Conservation (phyloP, 495 filamentous ascomycete genomes). For the Xylaria nigripes region DNA sequence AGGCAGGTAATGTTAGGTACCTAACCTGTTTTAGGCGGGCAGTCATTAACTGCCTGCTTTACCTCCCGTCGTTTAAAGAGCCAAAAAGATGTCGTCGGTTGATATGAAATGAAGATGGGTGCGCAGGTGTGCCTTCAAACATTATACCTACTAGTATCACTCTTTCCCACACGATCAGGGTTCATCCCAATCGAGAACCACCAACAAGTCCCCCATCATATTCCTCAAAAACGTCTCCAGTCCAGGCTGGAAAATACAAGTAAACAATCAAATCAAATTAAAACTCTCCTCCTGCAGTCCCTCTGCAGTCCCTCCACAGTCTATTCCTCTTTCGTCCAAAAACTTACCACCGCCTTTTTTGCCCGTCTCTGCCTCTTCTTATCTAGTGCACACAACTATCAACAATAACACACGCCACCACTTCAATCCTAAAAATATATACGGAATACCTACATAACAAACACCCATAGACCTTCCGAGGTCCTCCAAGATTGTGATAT, state of each 20-base stretch:
- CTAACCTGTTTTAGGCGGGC: no score
- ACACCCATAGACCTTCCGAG: no score
- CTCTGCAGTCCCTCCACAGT: constrained; percentile 1
- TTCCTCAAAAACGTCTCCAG: neutral
- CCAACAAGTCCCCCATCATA: neutral
- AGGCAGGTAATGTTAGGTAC: no score
- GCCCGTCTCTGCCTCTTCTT: constrained; percentile 3
- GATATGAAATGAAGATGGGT: no score
- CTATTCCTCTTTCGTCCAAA: constrained; percentile 10
- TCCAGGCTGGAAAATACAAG: constrained; percentile 9
- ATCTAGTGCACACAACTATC: neutral
- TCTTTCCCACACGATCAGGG: neutral
- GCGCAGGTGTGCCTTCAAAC: no score
- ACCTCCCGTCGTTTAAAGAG: no score
- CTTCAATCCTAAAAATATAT: neutral
- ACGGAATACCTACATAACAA: neutral
- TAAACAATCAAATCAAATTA: no score
- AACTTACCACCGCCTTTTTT: constrained; percentile 16
- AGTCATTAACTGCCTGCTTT: no score
- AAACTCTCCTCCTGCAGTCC: no score
- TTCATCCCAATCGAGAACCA: neutral
- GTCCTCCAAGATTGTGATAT: no score
- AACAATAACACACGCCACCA: constrained; percentile 15
- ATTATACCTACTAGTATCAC: neutral
- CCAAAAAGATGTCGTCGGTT: no score